Evolutionary conservation across 768 basidiomycete genomes (phyloP), one percentile per base, ranked within the genome.

Genomic region (Mycena maculata): DNA sequence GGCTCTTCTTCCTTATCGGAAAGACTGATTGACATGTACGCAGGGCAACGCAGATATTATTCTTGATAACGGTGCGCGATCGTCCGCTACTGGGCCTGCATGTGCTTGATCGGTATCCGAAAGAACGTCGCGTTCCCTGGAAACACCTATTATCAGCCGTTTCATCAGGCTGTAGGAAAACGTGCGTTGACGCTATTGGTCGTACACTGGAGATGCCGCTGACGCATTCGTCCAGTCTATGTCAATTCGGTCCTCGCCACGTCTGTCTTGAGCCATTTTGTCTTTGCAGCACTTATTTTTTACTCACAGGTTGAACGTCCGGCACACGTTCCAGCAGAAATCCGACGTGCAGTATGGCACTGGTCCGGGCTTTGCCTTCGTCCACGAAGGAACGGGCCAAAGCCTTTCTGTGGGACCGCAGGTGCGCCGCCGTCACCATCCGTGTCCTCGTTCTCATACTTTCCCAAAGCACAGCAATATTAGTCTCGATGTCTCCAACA

Each of bases 161-260:
- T 69, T 27, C 68, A 69, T 52, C 38, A 55, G 36, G 25, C 50
- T 44, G 68, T 69, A 12, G 68, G 68, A 28, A 69, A 69, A 65
- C 33, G 68, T 65, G 25, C 42, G 58, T 60, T 15, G n/a, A n/a
- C 36, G 23, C 12, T 4, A 23, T 25, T 30, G 8, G 18, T 42
- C 39, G 30, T 18, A 7, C 20, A 20, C 18, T 16, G 20, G 4
- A 4, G 4, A 10, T 11, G 13, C 11, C 8, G 18, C 18, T 30
- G 9, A 20, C 16, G 38, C n/a, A 8, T 27, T 18, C 49, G 5
- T 12, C 27, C 47, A 62, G 59, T 67, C 16, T 67, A 67, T 31
- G 65, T 67, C 11, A 67, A 67, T 41, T 47, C 59, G 12, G 52
- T 61, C 25, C 59, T 67, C 11, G 39, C 59, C 18, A 61, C 65